Percentiles rank a stretch among this genome's conserved stretches.
Conservation (phyloP, 495 filamentous ascomycete species). For the Thermothielavioides terrestris region DNA sequence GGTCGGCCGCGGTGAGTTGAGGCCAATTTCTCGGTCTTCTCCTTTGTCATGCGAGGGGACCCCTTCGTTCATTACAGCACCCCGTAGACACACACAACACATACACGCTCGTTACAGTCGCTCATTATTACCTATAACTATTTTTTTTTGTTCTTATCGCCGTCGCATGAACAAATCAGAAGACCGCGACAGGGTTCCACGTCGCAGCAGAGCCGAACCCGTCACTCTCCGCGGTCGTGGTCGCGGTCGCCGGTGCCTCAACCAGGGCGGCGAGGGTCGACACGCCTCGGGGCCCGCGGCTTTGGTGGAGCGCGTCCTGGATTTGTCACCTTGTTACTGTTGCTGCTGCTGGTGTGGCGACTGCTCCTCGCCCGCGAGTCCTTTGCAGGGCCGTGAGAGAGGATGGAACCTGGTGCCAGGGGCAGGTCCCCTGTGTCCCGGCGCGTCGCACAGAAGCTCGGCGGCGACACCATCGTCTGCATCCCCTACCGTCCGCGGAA, state of each 20-base stretch:
- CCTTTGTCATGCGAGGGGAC: constrained; percentile 12
- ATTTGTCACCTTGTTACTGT: not conserved
- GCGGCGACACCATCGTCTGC: constrained; percentile 14
- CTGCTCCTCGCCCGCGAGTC: not conserved
- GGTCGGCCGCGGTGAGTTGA: not conserved
- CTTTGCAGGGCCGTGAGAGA: not conserved
- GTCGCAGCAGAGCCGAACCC: constrained; percentile 7
- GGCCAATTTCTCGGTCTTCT: constrained; percentile 5
- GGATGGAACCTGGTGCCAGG: constrained; percentile 22
- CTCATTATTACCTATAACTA: constrained; percentile 1
- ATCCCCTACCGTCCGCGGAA: constrained; percentile 19
- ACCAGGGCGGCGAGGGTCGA: constrained; percentile 8
- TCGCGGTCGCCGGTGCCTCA: constrained; percentile 4
- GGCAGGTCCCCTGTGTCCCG: constrained; percentile 20
- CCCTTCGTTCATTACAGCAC: constrained; percentile 11
- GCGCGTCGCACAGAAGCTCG: constrained; percentile 26
- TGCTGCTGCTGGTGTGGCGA: not conserved
- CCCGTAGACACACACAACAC: not conserved
- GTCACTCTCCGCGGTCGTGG: not conserved
- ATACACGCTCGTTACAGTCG: constrained; percentile 10
- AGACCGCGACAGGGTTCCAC: constrained; percentile 6
- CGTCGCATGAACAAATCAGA: constrained; percentile 9
- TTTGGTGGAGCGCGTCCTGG: not conserved
- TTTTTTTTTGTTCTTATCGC: not conserved
- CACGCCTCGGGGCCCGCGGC: constrained; percentile 6